These are phyloP conservation scores for Pythium folliculosum DNA, from an alignment of 352 stramenopile genomes.

Conservation along the genomic window DNA sequence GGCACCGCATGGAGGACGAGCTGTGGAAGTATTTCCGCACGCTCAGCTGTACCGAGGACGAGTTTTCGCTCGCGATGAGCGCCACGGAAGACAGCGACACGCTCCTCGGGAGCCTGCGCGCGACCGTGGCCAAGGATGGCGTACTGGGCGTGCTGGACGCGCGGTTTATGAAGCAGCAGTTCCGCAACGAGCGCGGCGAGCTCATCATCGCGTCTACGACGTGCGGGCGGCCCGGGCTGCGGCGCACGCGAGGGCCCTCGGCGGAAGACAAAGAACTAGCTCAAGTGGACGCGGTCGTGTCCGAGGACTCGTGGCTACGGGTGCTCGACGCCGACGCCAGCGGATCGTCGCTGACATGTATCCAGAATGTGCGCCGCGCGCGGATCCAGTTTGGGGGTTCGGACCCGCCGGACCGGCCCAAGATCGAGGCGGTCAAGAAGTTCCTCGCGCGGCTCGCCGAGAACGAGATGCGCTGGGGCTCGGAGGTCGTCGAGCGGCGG, in stretches of 20 bases:
- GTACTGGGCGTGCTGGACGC: slow-evolving; percentile 4
- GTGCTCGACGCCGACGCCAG: background rate
- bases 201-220: slow-evolving; percentile 7
- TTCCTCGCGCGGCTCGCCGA: slow-evolving; percentile 5
- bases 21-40: slow-evolving; percentile 8
- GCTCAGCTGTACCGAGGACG: background rate
- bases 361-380: slow-evolving; percentile 9
- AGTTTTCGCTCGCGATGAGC: slow-evolving; percentile 2
- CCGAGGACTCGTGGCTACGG: slow-evolving; percentile 10
- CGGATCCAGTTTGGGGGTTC: slow-evolving; percentile 3
- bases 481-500: slow-evolving; percentile 4
- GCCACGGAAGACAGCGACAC: background rate
- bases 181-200: slow-evolving; percentile 13
- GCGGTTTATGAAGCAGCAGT: slow-evolving; percentile 3
- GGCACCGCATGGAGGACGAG: background rate
- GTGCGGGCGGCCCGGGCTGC: background rate
- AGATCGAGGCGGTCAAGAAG: slow-evolving; percentile 2
- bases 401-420: background rate
- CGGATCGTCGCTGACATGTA: background rate
- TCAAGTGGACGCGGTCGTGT: background rate
- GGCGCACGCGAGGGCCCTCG: background rate
- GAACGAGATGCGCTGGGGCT: slow-evolving; percentile 12
- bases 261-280: background rate
- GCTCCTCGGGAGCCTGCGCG: background rate
- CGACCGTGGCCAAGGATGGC: background rate